Evolutionary conservation across 805 yeast species (phyloP).

Genomic region (Yarrowia sp.): DNA sequence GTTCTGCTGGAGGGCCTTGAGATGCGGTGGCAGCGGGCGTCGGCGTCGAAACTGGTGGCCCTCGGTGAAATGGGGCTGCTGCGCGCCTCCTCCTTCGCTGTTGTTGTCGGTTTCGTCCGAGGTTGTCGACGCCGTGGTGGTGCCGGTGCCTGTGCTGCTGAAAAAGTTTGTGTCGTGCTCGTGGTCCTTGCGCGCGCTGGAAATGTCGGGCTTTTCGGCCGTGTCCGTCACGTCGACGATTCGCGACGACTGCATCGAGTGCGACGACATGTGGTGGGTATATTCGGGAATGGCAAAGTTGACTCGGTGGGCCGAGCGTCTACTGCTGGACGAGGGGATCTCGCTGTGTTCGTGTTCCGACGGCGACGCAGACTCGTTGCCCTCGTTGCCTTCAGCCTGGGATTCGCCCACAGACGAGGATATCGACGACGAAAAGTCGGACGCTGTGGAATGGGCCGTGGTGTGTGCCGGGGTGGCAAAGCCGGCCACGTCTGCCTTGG

Average conservation of each 20-base stretch:
- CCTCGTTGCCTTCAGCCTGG: no score
- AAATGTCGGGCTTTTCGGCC: slow-evolving; percentile 19
- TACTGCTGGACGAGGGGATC: no score
- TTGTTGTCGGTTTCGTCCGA: slow-evolving; percentile 6
- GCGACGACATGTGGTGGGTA: background rate
- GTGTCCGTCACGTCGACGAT: slow-evolving; percentile 29
- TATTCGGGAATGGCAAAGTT: slow-evolving; percentile 1
- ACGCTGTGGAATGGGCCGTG: background rate
- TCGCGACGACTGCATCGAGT: background rate
- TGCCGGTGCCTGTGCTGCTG: slow-evolving; percentile 5
- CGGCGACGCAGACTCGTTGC: background rate
- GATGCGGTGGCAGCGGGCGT: slow-evolving; percentile 17
- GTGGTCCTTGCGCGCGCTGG: slow-evolving; percentile 8
- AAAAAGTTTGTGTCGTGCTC: slow-evolving; percentile 6
- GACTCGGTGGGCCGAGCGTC: background rate
- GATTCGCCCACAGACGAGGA: background rate
- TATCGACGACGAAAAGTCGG: background rate
- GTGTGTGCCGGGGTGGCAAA: background rate
- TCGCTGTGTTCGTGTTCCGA: slow-evolving; percentile 1
- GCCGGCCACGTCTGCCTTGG: background rate
- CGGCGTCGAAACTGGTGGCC: slow-evolving; percentile 11
- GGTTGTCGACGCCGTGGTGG: slow-evolving; percentile 3
- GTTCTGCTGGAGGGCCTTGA: slow-evolving; percentile 28
- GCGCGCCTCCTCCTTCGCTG: background rate
- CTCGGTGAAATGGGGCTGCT: background rate